phyloP scores from a whole-genome alignment of 73 alveolate genomes.

The Paramecium sonneborni region DNA sequence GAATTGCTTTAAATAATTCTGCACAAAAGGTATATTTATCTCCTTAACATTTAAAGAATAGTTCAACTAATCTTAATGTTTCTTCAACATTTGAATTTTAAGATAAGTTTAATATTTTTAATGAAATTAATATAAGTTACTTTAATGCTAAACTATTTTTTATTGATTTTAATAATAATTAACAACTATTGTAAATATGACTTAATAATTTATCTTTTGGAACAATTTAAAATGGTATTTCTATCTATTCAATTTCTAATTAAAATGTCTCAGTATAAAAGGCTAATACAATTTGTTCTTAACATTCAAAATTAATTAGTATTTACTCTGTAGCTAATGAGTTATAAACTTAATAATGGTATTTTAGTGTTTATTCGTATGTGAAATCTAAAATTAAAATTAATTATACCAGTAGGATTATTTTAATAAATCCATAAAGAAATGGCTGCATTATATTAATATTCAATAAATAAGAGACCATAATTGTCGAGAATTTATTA shows the following conservation, averaged over 20 bases:
- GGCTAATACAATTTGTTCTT: background rate
- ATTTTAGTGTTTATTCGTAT: background rate
- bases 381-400: background rate
- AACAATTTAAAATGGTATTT: background rate
- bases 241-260: background rate
- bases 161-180: background rate
- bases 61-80: background rate
- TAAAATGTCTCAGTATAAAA: background rate
- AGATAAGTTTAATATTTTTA: background rate
- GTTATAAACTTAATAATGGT: background rate
- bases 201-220: background rate
- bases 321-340: background rate
- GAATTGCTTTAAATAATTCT: slow-evolving; percentile 39
- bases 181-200: slow-evolving; percentile 41
- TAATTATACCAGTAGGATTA: background rate
- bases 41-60: background rate
- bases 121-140: background rate
- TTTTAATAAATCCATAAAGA: slow-evolving; percentile 21
- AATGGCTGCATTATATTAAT: background rate
- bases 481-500: background rate
- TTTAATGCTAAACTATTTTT: background rate
- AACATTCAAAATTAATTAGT: slow-evolving; percentile 11
- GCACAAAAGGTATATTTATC: slow-evolving; percentile 36
- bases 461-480: background rate
- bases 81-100: background rate